These are phyloP conservation scores for Glebionis coronaria DNA, from an alignment of 129 eudicot genomes.

Conservation along the genomic window DNA sequence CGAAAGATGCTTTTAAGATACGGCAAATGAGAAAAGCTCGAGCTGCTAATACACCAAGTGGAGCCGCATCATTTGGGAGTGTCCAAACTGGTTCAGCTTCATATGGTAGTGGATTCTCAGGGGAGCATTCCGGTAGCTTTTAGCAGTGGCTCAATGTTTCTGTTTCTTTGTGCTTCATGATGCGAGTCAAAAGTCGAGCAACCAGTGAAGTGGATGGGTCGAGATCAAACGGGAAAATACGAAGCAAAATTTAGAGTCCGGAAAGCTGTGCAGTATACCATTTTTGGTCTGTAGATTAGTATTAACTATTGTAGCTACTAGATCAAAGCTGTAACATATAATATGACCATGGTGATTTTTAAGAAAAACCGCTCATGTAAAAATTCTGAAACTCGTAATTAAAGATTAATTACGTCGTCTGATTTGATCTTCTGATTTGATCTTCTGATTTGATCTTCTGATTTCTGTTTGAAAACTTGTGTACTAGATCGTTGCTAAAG, in stretches of 20 bases:
- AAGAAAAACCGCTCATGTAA: neutral
- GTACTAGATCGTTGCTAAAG: neutral
- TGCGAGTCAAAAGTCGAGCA: slow-evolving; percentile 2
- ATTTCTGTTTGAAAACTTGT: neutral
- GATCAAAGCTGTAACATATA: slow-evolving; percentile 7
- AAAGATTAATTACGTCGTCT: too few relatives aligned
- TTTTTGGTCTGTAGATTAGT: neutral
- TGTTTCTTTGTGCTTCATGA: neutral
- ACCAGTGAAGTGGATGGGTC: slow-evolving; percentile 2
- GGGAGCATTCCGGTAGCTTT: slow-evolving; percentile 76
- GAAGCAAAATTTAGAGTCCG: neutral
- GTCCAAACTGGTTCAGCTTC: slow-evolving; percentile 78
- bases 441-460: too few relatives aligned
- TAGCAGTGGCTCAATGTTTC: slow-evolving; percentile 27
- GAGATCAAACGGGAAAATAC: neutral
- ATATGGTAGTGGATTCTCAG: slow-evolving; percentile 85
- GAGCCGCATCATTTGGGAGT: slow-evolving; percentile 79
- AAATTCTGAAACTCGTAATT: too few relatives aligned
- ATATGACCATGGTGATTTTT: neutral
- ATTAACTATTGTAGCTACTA: slow-evolving; percentile 2
- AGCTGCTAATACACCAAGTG: slow-evolving; percentile 37
- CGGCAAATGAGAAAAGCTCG: slow-evolving; percentile 82
- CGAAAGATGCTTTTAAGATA: slow-evolving; percentile 79
- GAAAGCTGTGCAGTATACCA: neutral
- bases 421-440: too few relatives aligned